These are phyloP conservation scores for Floccularia luteovirens DNA, from an alignment of 768 basidiomycete genomes.

Conservation along the genomic window DNA sequence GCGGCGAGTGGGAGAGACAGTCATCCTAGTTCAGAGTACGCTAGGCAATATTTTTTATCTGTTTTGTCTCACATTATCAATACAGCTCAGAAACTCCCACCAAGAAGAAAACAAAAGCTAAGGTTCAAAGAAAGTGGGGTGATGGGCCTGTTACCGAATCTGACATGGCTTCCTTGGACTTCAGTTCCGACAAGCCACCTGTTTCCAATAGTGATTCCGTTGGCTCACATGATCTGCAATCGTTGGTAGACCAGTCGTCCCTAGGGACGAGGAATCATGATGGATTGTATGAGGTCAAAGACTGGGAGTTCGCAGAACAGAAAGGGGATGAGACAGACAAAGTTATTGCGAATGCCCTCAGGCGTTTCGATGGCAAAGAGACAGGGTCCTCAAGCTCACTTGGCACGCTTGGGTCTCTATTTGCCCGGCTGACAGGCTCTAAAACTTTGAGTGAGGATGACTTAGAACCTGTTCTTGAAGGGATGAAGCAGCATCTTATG, in stretches of 20 bases:
- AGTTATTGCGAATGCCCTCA: conserved; percentile 54
- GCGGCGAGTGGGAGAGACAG: conserved; percentile 53
- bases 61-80: conserved; percentile 1
- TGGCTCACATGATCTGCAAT: conserved; percentile 43
- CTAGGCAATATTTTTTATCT: conserved; percentile 4
- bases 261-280: conserved; percentile 71
- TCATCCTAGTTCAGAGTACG: conserved; percentile 66
- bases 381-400: conserved; percentile 35
- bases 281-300: conserved; percentile 55
- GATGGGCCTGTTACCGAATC: conserved; percentile 70
- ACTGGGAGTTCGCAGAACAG: conserved; percentile 71
- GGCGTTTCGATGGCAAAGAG: conserved; percentile 27
- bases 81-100: conserved; percentile 53
- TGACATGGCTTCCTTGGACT: conserved; percentile 94
- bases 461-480: conserved; percentile 79
- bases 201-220: conserved; percentile 21
- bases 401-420: conserved; percentile 68
- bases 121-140: conserved; percentile 89
- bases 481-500: conserved; percentile 98
- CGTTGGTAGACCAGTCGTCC: conserved; percentile 62
- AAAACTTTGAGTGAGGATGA: conserved; percentile 80
- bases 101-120: conserved; percentile 58
- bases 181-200: conserved; percentile 57
- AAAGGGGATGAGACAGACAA: conserved; percentile 33
- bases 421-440: conserved; percentile 79